Conservation (phyloP, 2,329 filamentous ascomycete genomes). For the Penicillium sp. region DNA sequence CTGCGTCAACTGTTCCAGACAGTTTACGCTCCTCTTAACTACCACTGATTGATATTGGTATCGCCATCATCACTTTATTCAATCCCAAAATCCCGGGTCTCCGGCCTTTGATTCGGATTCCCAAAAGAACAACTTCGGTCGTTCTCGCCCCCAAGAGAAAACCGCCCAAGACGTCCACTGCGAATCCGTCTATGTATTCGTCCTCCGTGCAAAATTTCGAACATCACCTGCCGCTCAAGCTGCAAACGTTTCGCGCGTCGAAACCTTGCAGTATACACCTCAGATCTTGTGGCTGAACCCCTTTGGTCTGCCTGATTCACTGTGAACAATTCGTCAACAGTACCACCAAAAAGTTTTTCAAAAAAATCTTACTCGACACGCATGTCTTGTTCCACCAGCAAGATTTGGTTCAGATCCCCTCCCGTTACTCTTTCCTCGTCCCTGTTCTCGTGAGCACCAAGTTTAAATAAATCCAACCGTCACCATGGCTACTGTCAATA, state of each 20-base stretch:
- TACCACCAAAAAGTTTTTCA: constrained; percentile 13
- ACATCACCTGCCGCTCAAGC: constrained; percentile 89
- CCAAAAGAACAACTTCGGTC: constrained; percentile 30
- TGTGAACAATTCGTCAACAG: constrained; percentile 22
- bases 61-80: constrained; percentile 22
- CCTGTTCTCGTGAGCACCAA: constrained; percentile 28
- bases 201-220: constrained; percentile 89
- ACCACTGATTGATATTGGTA: constrained; percentile 11
- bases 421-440: constrained; percentile 31
- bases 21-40: constrained; percentile 12
- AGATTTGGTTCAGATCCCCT: constrained; percentile 42
- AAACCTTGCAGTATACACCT: constrained; percentile 87
- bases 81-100: constrained; percentile 12
- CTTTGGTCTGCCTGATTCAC: constrained; percentile 25
- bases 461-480: constrained; percentile 39
- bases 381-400: constrained; percentile 56
- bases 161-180: constrained; percentile 31
- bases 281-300: constrained; percentile 82
- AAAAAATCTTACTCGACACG: constrained; percentile 35
- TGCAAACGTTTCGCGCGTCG: constrained; percentile 93
- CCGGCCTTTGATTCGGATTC: constrained; percentile 22
- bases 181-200: constrained; percentile 93
- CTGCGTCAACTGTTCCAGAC: constrained; percentile 19
- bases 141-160: constrained; percentile 37
- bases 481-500: constrained; percentile 96